Conservation (phyloP, 495 filamentous ascomycete species). For the Talaromyces trachyspermus region DNA sequence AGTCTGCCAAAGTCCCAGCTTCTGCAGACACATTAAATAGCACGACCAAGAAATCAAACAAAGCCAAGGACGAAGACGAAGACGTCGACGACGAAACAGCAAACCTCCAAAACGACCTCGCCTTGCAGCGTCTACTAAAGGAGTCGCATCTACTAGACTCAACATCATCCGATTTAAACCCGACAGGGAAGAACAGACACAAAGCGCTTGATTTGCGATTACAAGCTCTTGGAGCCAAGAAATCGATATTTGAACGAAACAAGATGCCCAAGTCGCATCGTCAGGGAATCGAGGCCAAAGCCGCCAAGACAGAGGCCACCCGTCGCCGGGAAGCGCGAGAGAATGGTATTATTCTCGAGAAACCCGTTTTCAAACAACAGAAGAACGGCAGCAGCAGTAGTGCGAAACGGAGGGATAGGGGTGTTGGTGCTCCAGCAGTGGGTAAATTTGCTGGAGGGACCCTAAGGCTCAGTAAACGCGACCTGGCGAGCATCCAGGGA, state of each 20-base stretch:
- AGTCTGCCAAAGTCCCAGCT: conserved; percentile 45
- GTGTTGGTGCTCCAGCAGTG: conserved; percentile 65
- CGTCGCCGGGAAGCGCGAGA: conserved; percentile 73
- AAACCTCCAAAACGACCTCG: conserved; percentile 86
- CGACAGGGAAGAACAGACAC: conserved; percentile 56
- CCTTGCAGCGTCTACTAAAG: conserved; percentile 75
- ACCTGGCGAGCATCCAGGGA: conserved; percentile 57
- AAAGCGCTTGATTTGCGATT: conserved; percentile 79
- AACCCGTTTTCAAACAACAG: conserved; percentile 41
- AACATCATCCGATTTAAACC: conserved; percentile 49
- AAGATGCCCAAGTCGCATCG: conserved; percentile 80
- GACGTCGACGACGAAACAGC: conserved; percentile 46
- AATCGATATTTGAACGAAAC: conserved; percentile 61
- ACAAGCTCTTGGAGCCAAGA: conserved; percentile 69
- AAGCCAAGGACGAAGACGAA: conserved; percentile 37
- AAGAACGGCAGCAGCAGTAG: too few species aligned
- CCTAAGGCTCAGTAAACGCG: conserved; percentile 68
- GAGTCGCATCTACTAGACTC: conserved; percentile 88
- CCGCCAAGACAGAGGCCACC: conserved; percentile 55
- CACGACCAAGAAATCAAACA: conserved; percentile 25
- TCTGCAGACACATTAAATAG: conserved; percentile 28
- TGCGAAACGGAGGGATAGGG: conserved; percentile 48
- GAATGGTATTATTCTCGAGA: conserved; percentile 86
- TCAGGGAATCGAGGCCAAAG: conserved; percentile 67
- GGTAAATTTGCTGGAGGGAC: conserved; percentile 76